Evolutionary conservation across 257 asterid genomes (phyloP).

Genomic region (Ilex aquifolium): DNA sequence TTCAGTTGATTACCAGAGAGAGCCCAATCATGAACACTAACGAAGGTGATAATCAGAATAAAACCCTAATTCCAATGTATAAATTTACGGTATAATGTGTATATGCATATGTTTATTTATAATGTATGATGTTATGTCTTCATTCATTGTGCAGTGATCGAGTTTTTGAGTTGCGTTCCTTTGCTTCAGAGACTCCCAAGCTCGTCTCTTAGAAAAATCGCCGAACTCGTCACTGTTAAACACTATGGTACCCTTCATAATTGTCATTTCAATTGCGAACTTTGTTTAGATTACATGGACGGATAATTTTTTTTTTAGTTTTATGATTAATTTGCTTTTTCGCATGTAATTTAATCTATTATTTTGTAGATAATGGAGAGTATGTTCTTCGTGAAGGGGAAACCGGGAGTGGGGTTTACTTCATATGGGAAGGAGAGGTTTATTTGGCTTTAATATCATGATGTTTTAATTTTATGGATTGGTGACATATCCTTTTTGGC

Average conservation of each 20-base stretch:
- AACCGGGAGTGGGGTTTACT: slow-evolving; percentile 66
- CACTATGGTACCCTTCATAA: slow-evolving; percentile 38
- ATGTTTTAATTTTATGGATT: too few species aligned
- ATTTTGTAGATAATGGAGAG: slow-evolving; percentile 58
- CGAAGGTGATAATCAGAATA: too few species aligned
- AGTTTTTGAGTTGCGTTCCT: slow-evolving; percentile 84
- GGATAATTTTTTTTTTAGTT: too few species aligned
- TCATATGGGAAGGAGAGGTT: slow-evolving; percentile 93
- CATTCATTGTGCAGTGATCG: slow-evolving; percentile 46
- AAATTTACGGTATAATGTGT: too few species aligned
- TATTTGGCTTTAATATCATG: slow-evolving; percentile 9
- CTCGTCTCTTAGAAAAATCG: slow-evolving; percentile 68
- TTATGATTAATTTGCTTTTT: too few species aligned
- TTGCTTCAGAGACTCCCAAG: slow-evolving; percentile 85
- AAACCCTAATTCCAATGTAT: too few species aligned
- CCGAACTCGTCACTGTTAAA: slow-evolving; percentile 56
- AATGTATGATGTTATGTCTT: too few species aligned
- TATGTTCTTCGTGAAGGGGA: slow-evolving; percentile 79
- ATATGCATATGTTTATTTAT: too few species aligned
- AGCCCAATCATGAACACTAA: too few species aligned
- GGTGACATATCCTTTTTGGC: too few species aligned
- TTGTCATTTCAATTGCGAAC: not conserved
- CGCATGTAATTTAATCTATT: not conserved
- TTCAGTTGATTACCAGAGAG: too few species aligned
- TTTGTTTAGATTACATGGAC: too few species aligned